A percentile compares a stretch with the other conserved stretches of the same genome.
Conservation (phyloP, 2,329 filamentous ascomycete genomes). For the Zymoseptoria brevis region DNA sequence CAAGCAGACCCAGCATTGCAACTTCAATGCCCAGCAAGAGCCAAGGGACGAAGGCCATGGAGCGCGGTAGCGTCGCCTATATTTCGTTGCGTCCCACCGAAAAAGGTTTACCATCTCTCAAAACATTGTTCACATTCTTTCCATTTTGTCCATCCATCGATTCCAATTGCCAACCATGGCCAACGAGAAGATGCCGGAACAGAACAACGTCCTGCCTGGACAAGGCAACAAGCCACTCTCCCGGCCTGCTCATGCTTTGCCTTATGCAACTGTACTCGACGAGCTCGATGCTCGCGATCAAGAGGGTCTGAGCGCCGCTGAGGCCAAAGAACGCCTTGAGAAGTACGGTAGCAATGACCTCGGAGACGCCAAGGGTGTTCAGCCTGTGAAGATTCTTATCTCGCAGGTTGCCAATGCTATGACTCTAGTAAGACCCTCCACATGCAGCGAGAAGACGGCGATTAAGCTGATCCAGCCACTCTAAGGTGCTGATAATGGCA, state of each 20-base stretch:
- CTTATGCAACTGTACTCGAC: slow-evolving; percentile 45
- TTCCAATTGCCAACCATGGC: not conserved
- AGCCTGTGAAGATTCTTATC: slow-evolving; percentile 63
- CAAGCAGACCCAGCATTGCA: not conserved
- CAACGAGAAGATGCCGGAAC: not conserved
- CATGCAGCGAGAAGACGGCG: not conserved
- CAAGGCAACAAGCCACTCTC: slow-evolving; percentile 49
- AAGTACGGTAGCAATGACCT: slow-evolving; percentile 63
- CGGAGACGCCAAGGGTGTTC: slow-evolving; percentile 58
- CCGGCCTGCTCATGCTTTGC: slow-evolving; percentile 55
- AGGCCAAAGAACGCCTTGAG: slow-evolving; percentile 52
- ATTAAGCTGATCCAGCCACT: not conserved
- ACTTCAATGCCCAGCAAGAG: not conserved
- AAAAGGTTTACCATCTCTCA: not conserved
- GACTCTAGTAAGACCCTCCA: slow-evolving; percentile 43
- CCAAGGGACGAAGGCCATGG: not conserved
- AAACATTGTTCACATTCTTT: not conserved
- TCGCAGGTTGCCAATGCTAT: slow-evolving; percentile 71
- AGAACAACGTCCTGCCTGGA: not conserved
- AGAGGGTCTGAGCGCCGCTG: slow-evolving; percentile 54
- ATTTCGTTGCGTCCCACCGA: not conserved
- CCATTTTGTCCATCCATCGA: not conserved
- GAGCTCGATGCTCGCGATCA: slow-evolving; percentile 58
- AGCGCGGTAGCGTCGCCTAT: not conserved
- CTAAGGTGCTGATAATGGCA: slow-evolving; percentile 40